Conservation (phyloP, 192 early-diverging fungal species). For the Helicostylum pulchrum region DNA sequence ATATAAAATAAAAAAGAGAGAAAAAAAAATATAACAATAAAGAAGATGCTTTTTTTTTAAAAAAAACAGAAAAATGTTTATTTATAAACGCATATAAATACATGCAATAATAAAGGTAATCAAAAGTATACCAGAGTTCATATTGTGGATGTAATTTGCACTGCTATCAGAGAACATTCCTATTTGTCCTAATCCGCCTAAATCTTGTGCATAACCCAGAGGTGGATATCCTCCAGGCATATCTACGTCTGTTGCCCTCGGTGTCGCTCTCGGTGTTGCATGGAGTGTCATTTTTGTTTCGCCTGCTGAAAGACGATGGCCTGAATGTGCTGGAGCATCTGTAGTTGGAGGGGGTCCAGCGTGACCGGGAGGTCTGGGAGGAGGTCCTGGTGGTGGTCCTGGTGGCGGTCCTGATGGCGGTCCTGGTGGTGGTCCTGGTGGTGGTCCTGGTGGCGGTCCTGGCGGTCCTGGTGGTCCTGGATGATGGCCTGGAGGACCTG, state of each 20-base stretch:
- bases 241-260: background rate
- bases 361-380: too few relatives aligned
- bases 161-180: constrained; percentile 3
- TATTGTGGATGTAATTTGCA: background rate
- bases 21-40: background rate
- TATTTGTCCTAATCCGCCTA: constrained; percentile 1
- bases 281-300: background rate
- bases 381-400: too few relatives aligned
- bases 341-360: too few relatives aligned
- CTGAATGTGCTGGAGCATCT: background rate
- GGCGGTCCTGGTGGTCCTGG: too few relatives aligned
- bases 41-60: background rate
- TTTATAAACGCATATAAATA: background rate
- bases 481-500: too few relatives aligned
- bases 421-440: too few relatives aligned
- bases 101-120: background rate
- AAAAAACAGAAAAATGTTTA: constrained; percentile 7
- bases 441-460: too few relatives aligned
- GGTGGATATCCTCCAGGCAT: constrained; percentile 8
- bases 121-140: background rate
- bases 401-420: too few relatives aligned
- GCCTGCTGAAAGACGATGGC: background rate
- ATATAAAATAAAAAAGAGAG: background rate
- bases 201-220: background rate
- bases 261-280: background rate